phyloP scores from a whole-genome alignment of 257 asterid genomes.

The Solanum etuberosum region DNA sequence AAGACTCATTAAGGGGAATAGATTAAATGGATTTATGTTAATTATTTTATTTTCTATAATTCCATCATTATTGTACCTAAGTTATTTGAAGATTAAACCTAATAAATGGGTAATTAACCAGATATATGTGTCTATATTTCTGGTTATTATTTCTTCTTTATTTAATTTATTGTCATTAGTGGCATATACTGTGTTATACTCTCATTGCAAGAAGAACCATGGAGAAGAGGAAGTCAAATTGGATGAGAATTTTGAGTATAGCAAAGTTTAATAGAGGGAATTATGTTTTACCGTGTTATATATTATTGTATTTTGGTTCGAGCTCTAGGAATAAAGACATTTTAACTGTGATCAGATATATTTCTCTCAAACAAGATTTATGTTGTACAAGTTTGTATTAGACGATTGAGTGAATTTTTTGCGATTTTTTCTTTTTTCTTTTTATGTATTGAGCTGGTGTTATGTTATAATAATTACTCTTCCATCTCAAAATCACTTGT shows the following conservation, averaged over 20 bases:
- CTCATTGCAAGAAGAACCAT: conserved; percentile 35
- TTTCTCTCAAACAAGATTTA: neutral
- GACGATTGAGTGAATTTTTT: neutral
- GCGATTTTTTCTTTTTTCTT: neutral
- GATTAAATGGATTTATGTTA: conserved; percentile 30
- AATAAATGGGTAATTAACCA: neutral
- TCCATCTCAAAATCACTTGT: too few species aligned
- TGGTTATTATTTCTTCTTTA: conserved; percentile 4
- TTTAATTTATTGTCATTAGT: conserved; percentile 12
- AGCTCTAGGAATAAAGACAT: neutral
- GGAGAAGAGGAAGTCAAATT: conserved; percentile 34
- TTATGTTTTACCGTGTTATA: too few species aligned
- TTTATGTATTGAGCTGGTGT: neutral
- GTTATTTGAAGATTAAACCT: neutral
- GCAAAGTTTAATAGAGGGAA: neutral
- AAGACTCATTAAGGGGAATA: conserved; percentile 29
- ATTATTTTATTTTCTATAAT: conserved; percentile 2
- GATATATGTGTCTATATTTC: neutral
- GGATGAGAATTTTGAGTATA: conserved; percentile 9
- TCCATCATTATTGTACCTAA: neutral
- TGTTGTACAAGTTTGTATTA: neutral
- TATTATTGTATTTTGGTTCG: neutral
- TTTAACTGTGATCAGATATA: neutral
- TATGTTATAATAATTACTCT: neutral
- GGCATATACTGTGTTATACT: conserved; percentile 34